Evolutionary conservation across 208 protist genomes (phyloP).

Genomic region (Angomonas deanei): DNA sequence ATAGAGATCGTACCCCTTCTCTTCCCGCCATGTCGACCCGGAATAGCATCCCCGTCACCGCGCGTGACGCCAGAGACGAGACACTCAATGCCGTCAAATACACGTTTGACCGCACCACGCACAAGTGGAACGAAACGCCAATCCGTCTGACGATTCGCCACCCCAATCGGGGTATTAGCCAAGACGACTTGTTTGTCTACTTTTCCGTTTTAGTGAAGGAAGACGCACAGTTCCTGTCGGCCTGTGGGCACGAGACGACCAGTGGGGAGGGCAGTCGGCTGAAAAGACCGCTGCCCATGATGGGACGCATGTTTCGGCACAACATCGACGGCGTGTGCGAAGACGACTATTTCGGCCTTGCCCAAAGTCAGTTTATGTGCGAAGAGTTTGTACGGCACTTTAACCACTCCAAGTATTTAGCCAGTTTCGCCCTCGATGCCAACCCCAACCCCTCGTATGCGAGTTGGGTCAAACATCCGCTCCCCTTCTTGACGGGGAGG

Average conservation of each 20-base stretch:
- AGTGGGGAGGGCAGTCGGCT: background rate
- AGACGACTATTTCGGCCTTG: conserved; percentile 62
- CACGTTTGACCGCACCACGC: conserved; percentile 16
- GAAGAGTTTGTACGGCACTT: conserved; percentile 61
- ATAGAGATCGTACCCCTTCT: background rate
- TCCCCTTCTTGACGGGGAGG: conserved; percentile 35
- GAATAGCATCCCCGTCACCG: background rate
- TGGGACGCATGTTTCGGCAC: conserved; percentile 54
- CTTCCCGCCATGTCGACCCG: background rate
- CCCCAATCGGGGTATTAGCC: conserved; percentile 32
- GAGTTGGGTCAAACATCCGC: background rate
- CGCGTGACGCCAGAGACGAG: conserved; percentile 15
- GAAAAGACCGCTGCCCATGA: conserved; percentile 23
- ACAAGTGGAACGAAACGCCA: conserved; percentile 24
- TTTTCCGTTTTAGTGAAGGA: conserved; percentile 38
- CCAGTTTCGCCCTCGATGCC: background rate
- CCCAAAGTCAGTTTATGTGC: conserved; percentile 42
- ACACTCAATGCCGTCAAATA: conserved; percentile 21
- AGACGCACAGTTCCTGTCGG: background rate
- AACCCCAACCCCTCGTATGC: conserved; percentile 8
- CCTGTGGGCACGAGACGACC: background rate
- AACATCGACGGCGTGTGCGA: conserved; percentile 34
- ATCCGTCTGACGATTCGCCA: conserved; percentile 37
- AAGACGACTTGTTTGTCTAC: conserved; percentile 48
- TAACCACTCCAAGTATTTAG: conserved; percentile 15